phyloP scores from a whole-genome alignment of 192 early-diverging fungal genomes.

The Mortierella antarctica region DNA sequence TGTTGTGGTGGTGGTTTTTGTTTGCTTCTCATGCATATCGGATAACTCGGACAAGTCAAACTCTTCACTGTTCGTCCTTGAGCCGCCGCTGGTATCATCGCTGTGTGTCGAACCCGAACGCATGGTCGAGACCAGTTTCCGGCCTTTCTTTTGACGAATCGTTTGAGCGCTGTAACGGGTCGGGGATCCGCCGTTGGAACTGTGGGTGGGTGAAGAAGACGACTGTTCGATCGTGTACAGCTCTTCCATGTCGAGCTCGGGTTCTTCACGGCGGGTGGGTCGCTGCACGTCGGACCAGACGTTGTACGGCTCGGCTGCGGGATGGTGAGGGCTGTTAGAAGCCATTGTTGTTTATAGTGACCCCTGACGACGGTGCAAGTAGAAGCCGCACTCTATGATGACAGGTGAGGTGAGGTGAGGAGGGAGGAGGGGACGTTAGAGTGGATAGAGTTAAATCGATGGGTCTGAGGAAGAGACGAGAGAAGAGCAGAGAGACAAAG shows the following conservation, averaged over 20 bases:
- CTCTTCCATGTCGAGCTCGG: constrained; percentile 25
- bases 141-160: constrained; percentile 45
- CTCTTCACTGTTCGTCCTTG: too few relatives aligned
- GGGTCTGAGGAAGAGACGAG: not conserved
- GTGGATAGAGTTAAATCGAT: not conserved
- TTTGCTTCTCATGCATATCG: too few relatives aligned
- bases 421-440: not conserved
- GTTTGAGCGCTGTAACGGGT: constrained; percentile 23
- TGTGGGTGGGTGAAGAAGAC: not conserved
- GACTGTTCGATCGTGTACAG: constrained; percentile 20
- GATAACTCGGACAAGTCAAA: too few relatives aligned
- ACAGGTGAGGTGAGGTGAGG: not conserved
- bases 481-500: constrained; percentile 1
- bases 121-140: constrained; percentile 33
- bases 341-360: not conserved
- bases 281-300: constrained; percentile 16
- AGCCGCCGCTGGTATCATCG: too few relatives aligned
- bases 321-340: constrained; percentile 1
- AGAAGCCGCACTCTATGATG: too few relatives aligned
- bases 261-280: not conserved
- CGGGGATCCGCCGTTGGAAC: constrained; percentile 1
- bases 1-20: not conserved
- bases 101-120: not conserved
- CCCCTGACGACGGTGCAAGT: too few relatives aligned
- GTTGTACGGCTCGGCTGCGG: constrained; percentile 17